Evolutionary conservation across 305 asterid genomes (phyloP).

Genomic region (Coffea humblotiana): DNA sequence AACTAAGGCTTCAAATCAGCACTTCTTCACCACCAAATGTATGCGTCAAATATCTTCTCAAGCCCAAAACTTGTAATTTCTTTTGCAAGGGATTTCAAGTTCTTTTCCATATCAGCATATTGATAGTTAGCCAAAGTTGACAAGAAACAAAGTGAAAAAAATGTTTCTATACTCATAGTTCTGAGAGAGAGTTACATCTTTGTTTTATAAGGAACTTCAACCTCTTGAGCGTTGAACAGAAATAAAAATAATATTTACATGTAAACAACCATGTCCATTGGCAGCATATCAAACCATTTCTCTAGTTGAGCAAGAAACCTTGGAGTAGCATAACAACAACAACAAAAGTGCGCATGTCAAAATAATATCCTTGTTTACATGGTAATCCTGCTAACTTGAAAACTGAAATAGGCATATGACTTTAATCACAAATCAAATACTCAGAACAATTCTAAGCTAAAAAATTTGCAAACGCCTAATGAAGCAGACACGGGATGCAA

Average conservation of each 20-base stretch:
- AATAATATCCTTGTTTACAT: background rate
- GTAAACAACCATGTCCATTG: background rate
- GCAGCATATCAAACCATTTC: background rate
- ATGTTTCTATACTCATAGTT: background rate
- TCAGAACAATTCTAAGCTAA: background rate
- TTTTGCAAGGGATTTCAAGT: background rate
- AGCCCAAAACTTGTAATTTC: background rate
- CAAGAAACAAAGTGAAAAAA: background rate
- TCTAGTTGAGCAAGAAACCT: background rate
- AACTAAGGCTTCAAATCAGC: conserved; percentile 4
- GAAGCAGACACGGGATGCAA: background rate
- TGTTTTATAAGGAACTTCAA: background rate
- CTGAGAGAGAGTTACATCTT: background rate
- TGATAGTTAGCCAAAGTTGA: background rate
- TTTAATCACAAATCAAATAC: background rate
- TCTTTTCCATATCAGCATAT: background rate
- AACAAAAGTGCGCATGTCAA: background rate
- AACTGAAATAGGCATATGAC: background rate
- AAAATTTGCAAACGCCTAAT: background rate
- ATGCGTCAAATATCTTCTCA: background rate
- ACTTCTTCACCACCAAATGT: background rate
- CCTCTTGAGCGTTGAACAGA: background rate
- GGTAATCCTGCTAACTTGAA: background rate
- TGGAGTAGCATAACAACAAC: background rate
- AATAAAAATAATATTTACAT: background rate